A percentile compares a stretch with the other conserved stretches of the same genome.
Evolutionary conservation across 169 alveolate genomes (phyloP).

Genomic region (Theileria orientalis): DNA sequence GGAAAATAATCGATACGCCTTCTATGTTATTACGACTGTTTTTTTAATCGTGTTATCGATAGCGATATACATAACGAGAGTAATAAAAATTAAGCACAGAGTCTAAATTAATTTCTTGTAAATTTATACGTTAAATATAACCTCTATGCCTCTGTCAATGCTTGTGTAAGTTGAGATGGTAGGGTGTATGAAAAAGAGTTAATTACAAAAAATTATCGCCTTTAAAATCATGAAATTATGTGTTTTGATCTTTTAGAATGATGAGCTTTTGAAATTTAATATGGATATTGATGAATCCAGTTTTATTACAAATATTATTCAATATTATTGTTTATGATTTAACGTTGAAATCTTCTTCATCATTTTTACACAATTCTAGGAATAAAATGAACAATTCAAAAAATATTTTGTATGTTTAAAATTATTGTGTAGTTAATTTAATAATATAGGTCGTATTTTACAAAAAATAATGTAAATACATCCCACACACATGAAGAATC

Average conservation of each 20-base stretch:
- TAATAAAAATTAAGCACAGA: slow-evolving; percentile 67
- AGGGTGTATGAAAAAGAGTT: not conserved
- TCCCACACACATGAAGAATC: not conserved
- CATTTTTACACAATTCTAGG: slow-evolving; percentile 34
- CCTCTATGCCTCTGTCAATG: not conserved
- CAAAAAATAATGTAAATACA: not conserved
- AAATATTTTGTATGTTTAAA: slow-evolving; percentile 28
- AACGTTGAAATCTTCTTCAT: slow-evolving; percentile 26
- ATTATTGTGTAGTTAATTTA: slow-evolving; percentile 12
- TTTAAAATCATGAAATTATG: too few relatives aligned
- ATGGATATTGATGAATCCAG: slow-evolving; percentile 7
- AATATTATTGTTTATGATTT: not conserved
- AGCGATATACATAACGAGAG: slow-evolving; percentile 58
- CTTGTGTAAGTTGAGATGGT: not conserved
- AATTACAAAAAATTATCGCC: not conserved
- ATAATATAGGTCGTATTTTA: slow-evolving; percentile 27
- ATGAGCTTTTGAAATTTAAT: not conserved
- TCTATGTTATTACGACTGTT: slow-evolving; percentile 55
- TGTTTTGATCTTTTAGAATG: not conserved
- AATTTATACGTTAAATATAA: not conserved
- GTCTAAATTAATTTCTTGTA: slow-evolving; percentile 25
- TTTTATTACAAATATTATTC: slow-evolving; percentile 1
- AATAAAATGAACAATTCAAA: slow-evolving; percentile 42
- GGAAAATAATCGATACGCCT: slow-evolving; percentile 69
- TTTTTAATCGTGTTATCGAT: slow-evolving; percentile 45